These are phyloP conservation scores for Sporothrix variecibatus DNA, from an alignment of 2,329 filamentous ascomycete species.

Conservation along the genomic window DNA sequence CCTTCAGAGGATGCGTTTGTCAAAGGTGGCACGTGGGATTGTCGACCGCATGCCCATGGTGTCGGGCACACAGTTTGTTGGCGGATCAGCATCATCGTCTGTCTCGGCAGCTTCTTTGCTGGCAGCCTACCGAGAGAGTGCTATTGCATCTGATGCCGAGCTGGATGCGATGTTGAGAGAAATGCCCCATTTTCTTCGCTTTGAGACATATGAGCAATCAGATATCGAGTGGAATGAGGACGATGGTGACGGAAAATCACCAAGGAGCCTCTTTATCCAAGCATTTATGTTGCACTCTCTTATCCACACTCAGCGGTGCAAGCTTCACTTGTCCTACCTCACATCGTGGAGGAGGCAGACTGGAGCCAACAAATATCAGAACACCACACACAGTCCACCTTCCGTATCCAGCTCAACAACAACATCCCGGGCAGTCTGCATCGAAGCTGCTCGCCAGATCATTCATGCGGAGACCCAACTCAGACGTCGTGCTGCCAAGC, in stretches of 20 bases:
- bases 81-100: neutral
- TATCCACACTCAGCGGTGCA: constrained; percentile 43
- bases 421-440: constrained; percentile 14
- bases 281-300: constrained; percentile 43
- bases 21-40: constrained; percentile 43
- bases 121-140: constrained; percentile 27
- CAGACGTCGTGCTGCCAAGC: neutral
- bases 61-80: constrained; percentile 4
- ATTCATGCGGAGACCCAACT: constrained; percentile 19
- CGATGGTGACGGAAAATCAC: constrained; percentile 32
- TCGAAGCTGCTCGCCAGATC: constrained; percentile 24
- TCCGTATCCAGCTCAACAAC: neutral
- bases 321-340: constrained; percentile 44
- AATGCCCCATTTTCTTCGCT: constrained; percentile 42
- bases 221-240: neutral
- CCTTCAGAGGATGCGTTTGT: constrained; percentile 45
- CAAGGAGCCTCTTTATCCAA: constrained; percentile 41
- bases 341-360: constrained; percentile 18
- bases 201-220: constrained; percentile 34
- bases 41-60: constrained; percentile 37
- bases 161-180: constrained; percentile 38
- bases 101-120: neutral
- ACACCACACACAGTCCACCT: neutral
- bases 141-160: constrained; percentile 27
- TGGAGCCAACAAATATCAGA: neutral